Base-by-base conservation (phyloP, 108 stramenopile species). In the Ochromonas danica region DNA sequence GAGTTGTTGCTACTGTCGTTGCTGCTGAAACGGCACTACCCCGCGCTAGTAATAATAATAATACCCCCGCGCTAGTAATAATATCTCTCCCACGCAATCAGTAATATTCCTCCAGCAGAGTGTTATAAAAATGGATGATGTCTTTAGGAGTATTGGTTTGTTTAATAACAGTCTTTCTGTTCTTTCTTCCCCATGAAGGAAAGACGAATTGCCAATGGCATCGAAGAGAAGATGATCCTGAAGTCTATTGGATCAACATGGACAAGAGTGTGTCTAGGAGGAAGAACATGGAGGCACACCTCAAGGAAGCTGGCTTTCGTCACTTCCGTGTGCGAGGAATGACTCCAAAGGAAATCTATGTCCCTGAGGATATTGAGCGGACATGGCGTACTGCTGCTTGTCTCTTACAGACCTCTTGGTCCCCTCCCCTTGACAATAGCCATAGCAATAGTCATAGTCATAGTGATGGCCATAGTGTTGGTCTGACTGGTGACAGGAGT, bases 361-460 rank as follows among this genome's bases (percentile, higher is more conserved):
- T 67, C 6, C 63, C 63, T 3, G 17, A 31, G 27, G 63, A 67
- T 67, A 36, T 67, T 33, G 63, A 67, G 63, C 6, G 33, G 6
- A 67, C 63, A 67, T 67, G 63, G 63, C 17, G 63, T 10, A 67
- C 63, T 10, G 63, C 63, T 35, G 6, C 6, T 31, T 67, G 63
- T 25, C 3, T 14, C 3, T 36, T 67, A 67, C 17, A 31, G 35
- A 67, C 63, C 25, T 3, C 3, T 36, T 67, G 63, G 63, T 10
- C 3, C 14, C 63, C 63, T 36, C 63, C 63, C 6, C 22, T 51
- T 51, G 45, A 51, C 14, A 51, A 51, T 51, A 51, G 22, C 22
- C 45, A 51, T 51, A 22, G 45, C 22, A 51, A 51, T 6, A 14
- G 45, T 14, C 22, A 14, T 51, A 51, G 45, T 14, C 6, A 6